Evolutionary conservation across 345 rosid genomes (phyloP).

Genomic region (Populus deltoides): DNA sequence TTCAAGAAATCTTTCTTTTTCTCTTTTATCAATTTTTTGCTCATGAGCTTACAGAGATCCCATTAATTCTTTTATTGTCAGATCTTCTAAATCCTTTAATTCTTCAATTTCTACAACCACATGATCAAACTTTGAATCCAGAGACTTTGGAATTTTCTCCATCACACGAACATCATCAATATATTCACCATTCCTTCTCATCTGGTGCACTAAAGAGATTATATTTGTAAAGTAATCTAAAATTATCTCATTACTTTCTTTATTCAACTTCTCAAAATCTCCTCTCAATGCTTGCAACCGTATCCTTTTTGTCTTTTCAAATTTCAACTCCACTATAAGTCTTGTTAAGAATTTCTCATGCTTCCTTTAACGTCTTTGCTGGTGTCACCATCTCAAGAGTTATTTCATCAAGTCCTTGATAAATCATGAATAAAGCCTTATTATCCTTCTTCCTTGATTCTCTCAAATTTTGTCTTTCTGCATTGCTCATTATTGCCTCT

Average conservation of each 20-base stretch:
- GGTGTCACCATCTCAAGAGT: no score
- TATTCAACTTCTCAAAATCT: neutral
- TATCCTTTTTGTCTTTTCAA: neutral
- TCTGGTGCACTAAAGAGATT: neutral
- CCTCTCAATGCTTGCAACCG: neutral
- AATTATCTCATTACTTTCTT: neutral
- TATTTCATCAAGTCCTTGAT: no score
- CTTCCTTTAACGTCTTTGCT: neutral
- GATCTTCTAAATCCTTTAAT: neutral
- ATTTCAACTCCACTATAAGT: neutral
- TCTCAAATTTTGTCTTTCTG: accelerated
- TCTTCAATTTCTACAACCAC: neutral
- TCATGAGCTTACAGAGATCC: neutral
- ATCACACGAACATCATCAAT: neutral
- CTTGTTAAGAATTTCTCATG: neutral
- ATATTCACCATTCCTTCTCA: neutral
- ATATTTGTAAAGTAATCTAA: neutral
- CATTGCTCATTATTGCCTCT: neutral
- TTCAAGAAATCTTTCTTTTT: no score
- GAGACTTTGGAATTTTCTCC: neutral
- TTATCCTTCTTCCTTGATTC: neutral
- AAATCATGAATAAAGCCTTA: no score
- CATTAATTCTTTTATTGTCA: neutral
- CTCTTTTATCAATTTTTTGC: no score
- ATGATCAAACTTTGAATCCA: neutral